Percentiles rank a stretch among this genome's conserved stretches.
Conservation (phyloP, 306 rosid species). For the Amphicarpaea edgeworthii region DNA sequence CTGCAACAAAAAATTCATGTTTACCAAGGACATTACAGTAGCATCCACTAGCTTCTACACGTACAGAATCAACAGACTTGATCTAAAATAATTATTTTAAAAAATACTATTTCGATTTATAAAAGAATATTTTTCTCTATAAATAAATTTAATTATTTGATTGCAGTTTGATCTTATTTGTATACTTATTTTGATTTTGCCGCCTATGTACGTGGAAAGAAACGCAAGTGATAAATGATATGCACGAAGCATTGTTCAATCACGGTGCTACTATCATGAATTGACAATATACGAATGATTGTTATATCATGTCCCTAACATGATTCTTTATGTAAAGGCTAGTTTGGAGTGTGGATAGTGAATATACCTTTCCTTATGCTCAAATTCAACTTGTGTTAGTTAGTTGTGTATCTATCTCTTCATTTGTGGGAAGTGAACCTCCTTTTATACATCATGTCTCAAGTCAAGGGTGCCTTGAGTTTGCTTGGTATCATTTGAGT, state of each 20-base stretch:
- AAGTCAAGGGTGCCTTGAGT: too few species aligned
- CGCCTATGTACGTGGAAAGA: background rate
- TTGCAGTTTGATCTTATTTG: background rate
- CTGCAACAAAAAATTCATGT: constrained; percentile 2
- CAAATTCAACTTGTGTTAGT: background rate
- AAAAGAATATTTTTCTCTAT: background rate
- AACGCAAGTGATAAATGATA: background rate
- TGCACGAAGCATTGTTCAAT: background rate
- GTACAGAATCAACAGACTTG: background rate
- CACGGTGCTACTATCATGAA: background rate
- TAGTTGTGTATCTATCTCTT: background rate
- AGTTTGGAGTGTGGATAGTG: constrained; percentile 9
- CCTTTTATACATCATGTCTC: too few species aligned
- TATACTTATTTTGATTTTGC: background rate
- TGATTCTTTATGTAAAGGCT: constrained; percentile 12
- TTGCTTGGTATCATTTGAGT: too few species aligned
- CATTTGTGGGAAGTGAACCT: too few species aligned
- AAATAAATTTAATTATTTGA: background rate
- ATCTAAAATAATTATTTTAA: background rate
- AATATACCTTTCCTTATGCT: background rate
- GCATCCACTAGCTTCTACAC: background rate
- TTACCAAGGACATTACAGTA: background rate
- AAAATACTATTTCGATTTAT: background rate
- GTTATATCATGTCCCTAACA: background rate
- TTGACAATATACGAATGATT: constrained; percentile 11